These are phyloP conservation scores for Suillus clintonianus DNA, from an alignment of 768 basidiomycete genomes.

Conservation along the genomic window DNA sequence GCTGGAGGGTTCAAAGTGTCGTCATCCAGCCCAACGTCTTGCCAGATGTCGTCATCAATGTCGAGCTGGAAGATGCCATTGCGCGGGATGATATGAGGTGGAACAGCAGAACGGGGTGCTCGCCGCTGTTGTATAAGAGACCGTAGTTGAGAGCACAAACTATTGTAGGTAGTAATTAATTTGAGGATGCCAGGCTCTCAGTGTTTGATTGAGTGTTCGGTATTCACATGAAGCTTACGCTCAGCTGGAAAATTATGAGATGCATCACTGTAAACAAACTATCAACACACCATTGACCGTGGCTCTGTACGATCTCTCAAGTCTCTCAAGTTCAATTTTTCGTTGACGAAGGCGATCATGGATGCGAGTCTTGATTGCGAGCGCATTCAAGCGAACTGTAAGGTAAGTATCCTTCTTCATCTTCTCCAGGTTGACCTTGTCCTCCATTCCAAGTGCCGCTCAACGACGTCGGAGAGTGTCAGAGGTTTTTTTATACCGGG, in stretches of 20 bases:
- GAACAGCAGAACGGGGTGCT: too few species aligned
- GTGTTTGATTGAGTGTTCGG: slow-evolving; percentile 22
- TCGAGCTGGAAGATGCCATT: too few species aligned
- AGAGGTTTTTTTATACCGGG: slow-evolving; percentile 3
- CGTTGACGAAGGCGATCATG: slow-evolving; percentile 15
- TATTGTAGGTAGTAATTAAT: too few species aligned
- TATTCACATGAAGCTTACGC: slow-evolving; percentile 29
- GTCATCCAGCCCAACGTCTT: too few species aligned
- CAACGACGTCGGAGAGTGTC: slow-evolving; percentile 2
- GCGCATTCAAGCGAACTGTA: slow-evolving; percentile 17
- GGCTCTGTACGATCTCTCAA: slow-evolving; percentile 13
- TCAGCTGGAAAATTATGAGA: slow-evolving; percentile 15
- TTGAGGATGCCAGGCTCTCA: too few species aligned
- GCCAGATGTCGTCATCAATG: too few species aligned
- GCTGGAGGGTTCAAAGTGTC: too few species aligned
- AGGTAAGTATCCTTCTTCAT: slow-evolving; percentile 12
- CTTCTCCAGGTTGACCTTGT: not conserved
- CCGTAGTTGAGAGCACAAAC: too few species aligned
- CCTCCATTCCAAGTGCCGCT: slow-evolving; percentile 2
- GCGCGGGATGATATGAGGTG: too few species aligned
- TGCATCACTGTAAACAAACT: not conserved
- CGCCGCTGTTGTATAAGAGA: too few species aligned
- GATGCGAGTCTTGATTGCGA: too few species aligned
- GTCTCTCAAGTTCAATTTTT: slow-evolving; percentile 30
- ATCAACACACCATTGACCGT: not conserved